Evolutionary conservation across 306 rosid genomes (phyloP).

Genomic region (Begonia fuchsioides): DNA sequence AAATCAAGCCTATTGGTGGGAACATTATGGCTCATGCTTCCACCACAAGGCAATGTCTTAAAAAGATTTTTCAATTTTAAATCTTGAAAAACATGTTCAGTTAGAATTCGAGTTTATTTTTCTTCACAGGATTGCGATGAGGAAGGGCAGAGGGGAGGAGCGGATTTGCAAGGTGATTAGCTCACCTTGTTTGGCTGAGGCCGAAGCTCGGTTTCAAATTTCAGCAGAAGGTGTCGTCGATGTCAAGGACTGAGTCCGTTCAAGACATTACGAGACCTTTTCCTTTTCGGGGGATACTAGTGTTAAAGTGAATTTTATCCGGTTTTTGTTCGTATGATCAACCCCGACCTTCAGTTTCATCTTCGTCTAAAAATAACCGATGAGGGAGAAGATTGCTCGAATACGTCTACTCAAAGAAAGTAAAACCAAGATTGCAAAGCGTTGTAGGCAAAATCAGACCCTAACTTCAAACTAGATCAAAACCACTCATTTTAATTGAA

Average conservation of each 20-base stretch:
- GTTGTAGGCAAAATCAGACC: no score
- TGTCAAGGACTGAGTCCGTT: conserved; percentile 68
- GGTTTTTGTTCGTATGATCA: no score
- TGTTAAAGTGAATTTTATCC: no score
- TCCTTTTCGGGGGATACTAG: no score
- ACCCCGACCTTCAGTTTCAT: no score
- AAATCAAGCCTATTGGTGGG: conserved; percentile 87
- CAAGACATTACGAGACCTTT: no score
- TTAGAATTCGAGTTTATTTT: neutral
- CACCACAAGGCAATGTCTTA: conserved; percentile 50
- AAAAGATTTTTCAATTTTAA: neutral
- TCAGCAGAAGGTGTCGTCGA: conserved; percentile 69
- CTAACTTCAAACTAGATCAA: no score
- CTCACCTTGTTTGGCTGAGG: conserved; percentile 93
- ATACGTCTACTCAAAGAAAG: no score
- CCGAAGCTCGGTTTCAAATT: conserved; percentile 91
- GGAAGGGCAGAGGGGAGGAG: conserved; percentile 94
- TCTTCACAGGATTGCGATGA: conserved; percentile 54
- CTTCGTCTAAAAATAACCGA: no score
- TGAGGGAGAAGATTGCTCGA: no score
- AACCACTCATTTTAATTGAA: no score
- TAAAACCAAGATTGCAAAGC: no score
- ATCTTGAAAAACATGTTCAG: neutral
- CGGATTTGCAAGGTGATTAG: conserved; percentile 92
- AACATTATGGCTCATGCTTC: conserved; percentile 99